Evolutionary conservation across 306 rosid genomes (phyloP), one percentile per base, ranked within the genome.

Genomic region (Prunus mume): DNA sequence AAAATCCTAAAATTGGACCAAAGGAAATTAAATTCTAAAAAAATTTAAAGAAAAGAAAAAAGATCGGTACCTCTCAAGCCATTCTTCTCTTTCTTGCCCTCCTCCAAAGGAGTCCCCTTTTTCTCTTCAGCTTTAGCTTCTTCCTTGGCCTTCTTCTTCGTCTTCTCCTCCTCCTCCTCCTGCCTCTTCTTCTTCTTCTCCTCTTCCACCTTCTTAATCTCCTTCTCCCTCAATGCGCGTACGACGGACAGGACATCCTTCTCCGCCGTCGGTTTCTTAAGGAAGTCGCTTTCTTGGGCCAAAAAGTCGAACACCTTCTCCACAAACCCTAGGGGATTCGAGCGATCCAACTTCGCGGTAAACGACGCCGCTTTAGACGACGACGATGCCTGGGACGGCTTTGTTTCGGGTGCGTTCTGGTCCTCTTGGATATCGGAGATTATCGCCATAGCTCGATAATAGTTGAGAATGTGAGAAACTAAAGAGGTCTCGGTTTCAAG

Each of bases 381-480:
- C 1, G 85, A 0, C 1, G 86, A 13, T 2, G 89, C 6, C 19
- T 78, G 14, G 3, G 81, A 71, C 46, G 86, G 70, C 43, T 71
- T 75, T 9, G 78, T 10, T 20, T 78, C 57, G 1, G 79, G 19
- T 30, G 70, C 50, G 11, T 71, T 76, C 34, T 74, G 73, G 0
- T 88, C 87, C 13, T 88, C 97, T 60, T 85, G 66, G 74, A 67
- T 71, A 14, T 92, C 96, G 9, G 97, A 88, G 82, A 92, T 88
- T 22, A 90, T 90, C 52, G 97, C 97, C 97, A 92, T 92, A 1
- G 76, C 12, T 49, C 14, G 49, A 18, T 12, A 12, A 74, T 32
- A 74, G 32, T 74, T 1, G 60, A 19, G 69, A 60, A 17, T 65
- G 5, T 1, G n/a, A 30, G 15, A 49, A 12, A 11, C 52, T 49